These are phyloP conservation scores for Nepenthes alata DNA, from an alignment of 179 eudicot genomes.

Conservation along the genomic window DNA sequence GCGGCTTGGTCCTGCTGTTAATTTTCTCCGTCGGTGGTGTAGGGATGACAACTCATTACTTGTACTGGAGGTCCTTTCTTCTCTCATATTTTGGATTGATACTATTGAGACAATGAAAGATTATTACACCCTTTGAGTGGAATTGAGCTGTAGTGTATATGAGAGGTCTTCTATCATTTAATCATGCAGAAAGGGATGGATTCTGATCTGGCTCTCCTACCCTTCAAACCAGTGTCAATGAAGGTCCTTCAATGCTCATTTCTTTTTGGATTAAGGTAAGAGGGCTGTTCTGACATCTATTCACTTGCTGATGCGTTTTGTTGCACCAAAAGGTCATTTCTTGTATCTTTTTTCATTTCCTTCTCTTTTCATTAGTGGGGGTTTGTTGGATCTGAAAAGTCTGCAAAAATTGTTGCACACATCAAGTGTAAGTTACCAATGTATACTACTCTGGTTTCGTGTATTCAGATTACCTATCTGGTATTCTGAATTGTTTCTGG, in stretches of 20 bases:
- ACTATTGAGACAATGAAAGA: neutral
- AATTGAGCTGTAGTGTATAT: neutral
- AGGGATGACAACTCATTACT: slow-evolving; percentile 63
- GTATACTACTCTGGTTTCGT: no score
- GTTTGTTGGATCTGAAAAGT: no score
- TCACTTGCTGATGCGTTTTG: neutral
- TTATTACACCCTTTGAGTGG: neutral
- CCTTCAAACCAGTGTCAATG: slow-evolving; percentile 76
- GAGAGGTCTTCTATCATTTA: neutral
- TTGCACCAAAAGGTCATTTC: neutral
- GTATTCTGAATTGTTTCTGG: no score
- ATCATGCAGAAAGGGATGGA: slow-evolving; percentile 44
- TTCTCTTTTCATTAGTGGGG: neutral
- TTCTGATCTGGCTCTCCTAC: slow-evolving; percentile 56
- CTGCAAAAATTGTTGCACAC: no score
- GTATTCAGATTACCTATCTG: no score
- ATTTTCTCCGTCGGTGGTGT: slow-evolving; percentile 79
- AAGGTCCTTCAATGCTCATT: slow-evolving; percentile 87
- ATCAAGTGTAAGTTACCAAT: no score
- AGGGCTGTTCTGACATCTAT: neutral
- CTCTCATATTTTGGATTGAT: neutral
- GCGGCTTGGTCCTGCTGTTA: slow-evolving; percentile 81
- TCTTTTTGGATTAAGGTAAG: slow-evolving; percentile 64
- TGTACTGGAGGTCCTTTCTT: slow-evolving; percentile 53
- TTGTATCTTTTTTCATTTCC: neutral